Evolutionary conservation across 768 basidiomycete genomes (phyloP).

Genomic region (Gloeostereum incarnatum): DNA sequence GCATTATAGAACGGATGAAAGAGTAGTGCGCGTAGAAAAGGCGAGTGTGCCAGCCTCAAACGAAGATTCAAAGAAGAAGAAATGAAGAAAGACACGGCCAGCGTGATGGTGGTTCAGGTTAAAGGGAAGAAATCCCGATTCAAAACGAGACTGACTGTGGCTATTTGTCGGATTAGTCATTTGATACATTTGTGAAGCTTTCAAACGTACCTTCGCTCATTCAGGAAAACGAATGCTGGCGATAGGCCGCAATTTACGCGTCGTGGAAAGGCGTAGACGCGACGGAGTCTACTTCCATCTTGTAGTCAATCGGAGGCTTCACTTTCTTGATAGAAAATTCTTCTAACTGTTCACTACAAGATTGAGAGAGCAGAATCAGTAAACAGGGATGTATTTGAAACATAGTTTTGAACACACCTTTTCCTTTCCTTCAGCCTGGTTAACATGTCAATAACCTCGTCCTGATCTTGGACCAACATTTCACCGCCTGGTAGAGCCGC

Average conservation of each 20-base stretch:
- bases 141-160: no score
- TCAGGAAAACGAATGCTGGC: background rate
- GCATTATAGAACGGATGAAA: no score
- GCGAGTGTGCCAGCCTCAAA: no score
- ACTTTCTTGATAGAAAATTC: slow-evolving; percentile 29
- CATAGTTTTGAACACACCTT: slow-evolving; percentile 26
- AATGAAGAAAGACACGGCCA: no score
- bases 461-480: slow-evolving; percentile 56
- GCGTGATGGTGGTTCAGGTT: no score
- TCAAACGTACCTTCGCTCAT: background rate
- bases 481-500: slow-evolving; percentile 62
- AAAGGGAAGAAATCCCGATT: no score
- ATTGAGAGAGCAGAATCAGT: no score
- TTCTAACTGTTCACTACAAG: slow-evolving; percentile 39
- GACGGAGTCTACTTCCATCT: slow-evolving; percentile 68
- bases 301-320: slow-evolving; percentile 13
- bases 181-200: no score
- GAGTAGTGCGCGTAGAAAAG: no score
- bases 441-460: slow-evolving; percentile 62
- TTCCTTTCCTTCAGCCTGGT: slow-evolving; percentile 55
- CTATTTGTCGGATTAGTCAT: no score
- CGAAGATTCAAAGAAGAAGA: no score
- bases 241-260: background rate
- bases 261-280: slow-evolving; percentile 58
- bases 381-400: slow-evolving; percentile 1